Evolutionary conservation across 148 eudicot genomes (phyloP), one percentile per base, ranked within the genome.

Genomic region (Cornus florida): DNA sequence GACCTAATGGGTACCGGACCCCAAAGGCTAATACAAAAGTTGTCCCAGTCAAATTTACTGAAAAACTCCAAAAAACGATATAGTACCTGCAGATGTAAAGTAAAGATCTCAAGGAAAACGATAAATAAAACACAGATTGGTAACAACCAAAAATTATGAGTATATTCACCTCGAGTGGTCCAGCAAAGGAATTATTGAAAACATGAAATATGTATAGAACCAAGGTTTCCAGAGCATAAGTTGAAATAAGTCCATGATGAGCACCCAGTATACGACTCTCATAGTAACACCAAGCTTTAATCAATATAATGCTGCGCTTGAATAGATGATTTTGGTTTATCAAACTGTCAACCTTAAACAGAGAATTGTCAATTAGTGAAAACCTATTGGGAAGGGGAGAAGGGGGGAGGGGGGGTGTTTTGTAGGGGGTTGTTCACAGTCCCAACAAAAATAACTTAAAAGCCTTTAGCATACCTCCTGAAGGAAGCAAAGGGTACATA

Each of bases 221-320:
- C 81, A 89, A 85, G 67, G 90, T 89, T 80, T 89, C 92, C 38
- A 89, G 79, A 74, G 92, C 92, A 75, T 89, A 89, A 72, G 92
- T 89, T 60, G 92, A 89, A 28, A 89, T 89, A 69, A 89, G 89
- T 75, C 88, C 90, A 59, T 89, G 92, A 82, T 87, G 87, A 77
- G 92, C 92, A 79, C 92, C 92, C 56, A 89, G 76, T 77, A 89
- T 77, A 73, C 92, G 90, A 76, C 92, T 89, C 83, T 89, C 92
- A 66, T 89, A 89, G 72, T 87, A 89, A 73, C 92, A 89, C 92
- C 92, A 89, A 16, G 92, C 92, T 83, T 89, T 89, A 83, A 89
- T 89, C 78, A 89, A 72, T 82, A 89, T 89, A 35, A 89, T 85
- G 80, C 92, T 89, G 71, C 92, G 87, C 80, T 89, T 89, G 70